Conservation (phyloP, 148 eudicot genomes). For the Camellia granthamiana region DNA sequence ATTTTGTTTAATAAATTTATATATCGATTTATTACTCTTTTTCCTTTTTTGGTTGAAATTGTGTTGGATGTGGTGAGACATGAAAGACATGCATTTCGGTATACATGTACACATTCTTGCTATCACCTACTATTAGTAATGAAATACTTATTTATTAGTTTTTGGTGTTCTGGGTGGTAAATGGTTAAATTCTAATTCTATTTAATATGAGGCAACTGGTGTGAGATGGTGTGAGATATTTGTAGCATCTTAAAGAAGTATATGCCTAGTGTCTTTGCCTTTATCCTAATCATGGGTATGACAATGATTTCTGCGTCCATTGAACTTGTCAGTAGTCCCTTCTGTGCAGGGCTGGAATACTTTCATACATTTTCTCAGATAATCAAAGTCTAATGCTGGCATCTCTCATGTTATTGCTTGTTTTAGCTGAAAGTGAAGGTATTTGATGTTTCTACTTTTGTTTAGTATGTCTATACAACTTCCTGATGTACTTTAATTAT, state of each 20-base stretch:
- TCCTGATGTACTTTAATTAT: background rate
- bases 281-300: background rate
- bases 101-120: background rate
- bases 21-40: background rate
- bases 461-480: background rate
- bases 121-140: background rate
- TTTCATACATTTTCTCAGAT: constrained; percentile 39
- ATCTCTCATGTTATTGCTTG: constrained; percentile 47
- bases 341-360: constrained; percentile 46
- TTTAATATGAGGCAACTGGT: background rate
- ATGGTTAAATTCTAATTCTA: background rate
- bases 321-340: constrained; percentile 5
- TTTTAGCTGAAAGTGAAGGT: constrained; percentile 53
- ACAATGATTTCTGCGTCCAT: background rate
- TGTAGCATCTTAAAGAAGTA: background rate
- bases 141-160: background rate
- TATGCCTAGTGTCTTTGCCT: constrained; percentile 8
- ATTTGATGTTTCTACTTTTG: constrained; percentile 3
- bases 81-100: constrained; percentile 4
- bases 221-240: background rate
- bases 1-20: background rate
- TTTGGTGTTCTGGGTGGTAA: background rate
- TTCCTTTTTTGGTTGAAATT: background rate
- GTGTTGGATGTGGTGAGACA: background rate
- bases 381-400: constrained; percentile 31